Base-by-base conservation (phyloP, 2,329 filamentous ascomycete species). In the Pseudocercospora pini-densiflorae region DNA sequence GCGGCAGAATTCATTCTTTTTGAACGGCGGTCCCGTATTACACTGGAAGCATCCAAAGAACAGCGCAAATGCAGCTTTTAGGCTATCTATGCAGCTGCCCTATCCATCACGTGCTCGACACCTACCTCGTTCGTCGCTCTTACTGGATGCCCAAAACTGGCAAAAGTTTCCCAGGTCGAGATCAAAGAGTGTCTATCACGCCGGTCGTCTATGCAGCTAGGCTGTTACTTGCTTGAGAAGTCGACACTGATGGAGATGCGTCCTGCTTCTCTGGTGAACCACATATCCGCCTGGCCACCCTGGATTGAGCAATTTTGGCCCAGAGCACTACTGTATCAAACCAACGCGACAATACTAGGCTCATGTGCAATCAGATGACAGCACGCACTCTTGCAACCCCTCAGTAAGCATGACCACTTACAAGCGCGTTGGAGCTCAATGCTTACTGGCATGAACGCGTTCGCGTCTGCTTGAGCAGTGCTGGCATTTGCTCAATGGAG, bases 1-100 rank as follows among this genome's bases (percentile, higher is more conserved):
- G 51, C 51, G 23, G 51, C 51, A 55, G 51, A 55, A 29, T 55
- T 7, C 12, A n/a, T 55, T 27, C 51, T 55, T 55, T 55, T 31
- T n/a, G 7, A 23, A 23, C 51, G 27, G 51, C 27, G 23, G 51
- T n/a, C n/a, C n/a, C 51, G 16, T 29, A n/a, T 29, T 31, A 16
- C 21, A 24, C 49, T 54, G 49, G 51, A 55, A 29, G 27, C 51
- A 31, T 27, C n/a, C 19, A 51, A 21, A 55, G 51, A 31, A 55
- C 33, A 55, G 51, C 51, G 24, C 23, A 29, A 29, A 10, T n/a
- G 24, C 21, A 27, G 51, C 14, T 2, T 51, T 51, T 51, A 51
- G 47, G 47, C 47, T 51, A 51, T 51, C 47, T 51, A 51, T 21
- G 12, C 16, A 27, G 19, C 47, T 51, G 47, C 21, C 47, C 47